Evolutionary conservation across 2,329 filamentous ascomycete genomes (phyloP).

Genomic region (Tolypocladium pustulatum): DNA sequence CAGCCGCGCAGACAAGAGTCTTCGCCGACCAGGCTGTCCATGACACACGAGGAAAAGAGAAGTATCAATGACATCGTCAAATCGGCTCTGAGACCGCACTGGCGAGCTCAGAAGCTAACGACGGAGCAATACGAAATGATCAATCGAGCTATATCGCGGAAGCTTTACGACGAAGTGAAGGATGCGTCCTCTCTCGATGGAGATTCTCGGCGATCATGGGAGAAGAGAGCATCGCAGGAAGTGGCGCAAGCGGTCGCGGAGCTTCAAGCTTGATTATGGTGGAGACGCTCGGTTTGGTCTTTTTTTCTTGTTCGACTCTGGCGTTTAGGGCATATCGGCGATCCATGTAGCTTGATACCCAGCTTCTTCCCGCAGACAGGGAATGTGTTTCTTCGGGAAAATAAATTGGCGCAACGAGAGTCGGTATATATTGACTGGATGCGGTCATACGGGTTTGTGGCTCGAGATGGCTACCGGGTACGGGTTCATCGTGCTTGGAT

Average conservation of each 20-base stretch:
- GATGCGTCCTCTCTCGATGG: slow-evolving; percentile 50
- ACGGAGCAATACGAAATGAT: slow-evolving; percentile 88
- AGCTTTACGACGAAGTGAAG: slow-evolving; percentile 64
- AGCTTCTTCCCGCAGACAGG: slow-evolving; percentile 16
- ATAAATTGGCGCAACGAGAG: slow-evolving; percentile 6
- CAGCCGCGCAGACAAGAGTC: slow-evolving; percentile 45
- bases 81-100: slow-evolving; percentile 70
- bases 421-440: slow-evolving; percentile 4
- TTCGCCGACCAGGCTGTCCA: slow-evolving; percentile 53
- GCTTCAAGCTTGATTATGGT: slow-evolving; percentile 32
- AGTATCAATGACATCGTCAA: slow-evolving; percentile 85
- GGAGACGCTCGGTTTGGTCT: slow-evolving; percentile 9
- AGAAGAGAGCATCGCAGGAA: slow-evolving; percentile 66
- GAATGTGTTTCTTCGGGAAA: slow-evolving; percentile 11
- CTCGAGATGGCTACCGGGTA: slow-evolving; percentile 3
- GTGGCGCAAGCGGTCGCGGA: slow-evolving; percentile 64
- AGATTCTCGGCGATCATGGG: slow-evolving; percentile 57
- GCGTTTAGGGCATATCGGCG: slow-evolving; percentile 19
- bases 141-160: slow-evolving; percentile 80
- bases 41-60: slow-evolving; percentile 77
- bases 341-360: slow-evolving; percentile 22
- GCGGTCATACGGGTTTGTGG: slow-evolving; percentile 4
- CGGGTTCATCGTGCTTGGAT: slow-evolving; percentile 5
- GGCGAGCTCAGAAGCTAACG: slow-evolving; percentile 66
- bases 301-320: slow-evolving; percentile 15